Percentiles rank a stretch among this genome's conserved stretches.
phyloP scores from a whole-genome alignment of 768 basidiomycete genomes.

The Hypholoma fasciculare region DNA sequence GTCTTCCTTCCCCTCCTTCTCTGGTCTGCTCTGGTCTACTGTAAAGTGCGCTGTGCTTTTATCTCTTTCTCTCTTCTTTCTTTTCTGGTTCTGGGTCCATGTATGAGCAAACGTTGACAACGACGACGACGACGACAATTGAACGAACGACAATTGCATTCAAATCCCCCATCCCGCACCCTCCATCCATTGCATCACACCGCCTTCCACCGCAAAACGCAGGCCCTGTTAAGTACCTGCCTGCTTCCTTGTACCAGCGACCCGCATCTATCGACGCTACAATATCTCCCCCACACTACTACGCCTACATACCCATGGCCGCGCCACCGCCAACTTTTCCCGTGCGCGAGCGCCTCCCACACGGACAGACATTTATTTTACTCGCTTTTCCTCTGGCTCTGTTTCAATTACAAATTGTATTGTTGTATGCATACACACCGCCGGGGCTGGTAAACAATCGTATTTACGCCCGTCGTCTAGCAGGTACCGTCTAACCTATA shows the following conservation, averaged over 20 bases:
- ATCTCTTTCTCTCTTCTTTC: not conserved
- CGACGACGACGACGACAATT: not conserved
- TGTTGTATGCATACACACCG: slow-evolving; percentile 15
- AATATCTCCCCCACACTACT: not conserved
- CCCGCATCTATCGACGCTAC: not conserved
- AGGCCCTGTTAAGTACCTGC: not conserved
- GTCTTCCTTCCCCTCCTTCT: not conserved
- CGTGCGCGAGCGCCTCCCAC: not conserved
- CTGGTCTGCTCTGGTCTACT: not conserved
- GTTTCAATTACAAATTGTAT: not conserved
- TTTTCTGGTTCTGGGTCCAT: not conserved
- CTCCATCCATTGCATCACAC: too few species aligned
- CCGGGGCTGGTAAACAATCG: slow-evolving; percentile 1
- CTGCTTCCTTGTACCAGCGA: not conserved
- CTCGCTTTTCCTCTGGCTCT: not conserved
- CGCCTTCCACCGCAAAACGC: not conserved
- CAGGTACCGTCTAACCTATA: slow-evolving; percentile 14
- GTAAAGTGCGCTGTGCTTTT: not conserved
- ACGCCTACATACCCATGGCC: not conserved
- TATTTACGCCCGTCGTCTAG: slow-evolving; percentile 2
- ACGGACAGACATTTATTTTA: not conserved
- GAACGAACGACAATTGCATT: not conserved
- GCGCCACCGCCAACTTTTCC: not conserved
- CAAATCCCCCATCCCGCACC: not conserved
- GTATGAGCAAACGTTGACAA: not conserved